Conservation (phyloP, 2,329 filamentous ascomycete genomes). For the Ilyonectria sp. region DNA sequence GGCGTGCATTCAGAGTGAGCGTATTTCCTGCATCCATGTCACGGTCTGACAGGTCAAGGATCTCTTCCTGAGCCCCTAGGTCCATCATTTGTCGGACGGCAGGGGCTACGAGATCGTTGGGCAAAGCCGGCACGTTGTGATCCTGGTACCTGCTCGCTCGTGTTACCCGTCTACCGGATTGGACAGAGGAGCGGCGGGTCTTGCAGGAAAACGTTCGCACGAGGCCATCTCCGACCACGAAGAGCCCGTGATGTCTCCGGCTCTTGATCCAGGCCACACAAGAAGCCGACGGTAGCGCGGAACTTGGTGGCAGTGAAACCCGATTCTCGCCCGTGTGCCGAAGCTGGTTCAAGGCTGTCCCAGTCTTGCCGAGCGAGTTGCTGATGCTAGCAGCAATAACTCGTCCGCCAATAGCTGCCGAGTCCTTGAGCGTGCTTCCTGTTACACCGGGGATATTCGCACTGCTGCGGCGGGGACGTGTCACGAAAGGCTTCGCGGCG, state of each 20-base stretch:
- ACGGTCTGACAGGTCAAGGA: constrained; percentile 67
- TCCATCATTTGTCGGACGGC: constrained; percentile 69
- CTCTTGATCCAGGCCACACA: constrained; percentile 78
- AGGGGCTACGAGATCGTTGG: constrained; percentile 72
- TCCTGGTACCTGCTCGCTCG: constrained; percentile 75
- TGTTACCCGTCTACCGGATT: constrained; percentile 66
- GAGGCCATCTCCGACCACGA: constrained; percentile 75
- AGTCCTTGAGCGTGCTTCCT: constrained; percentile 66
- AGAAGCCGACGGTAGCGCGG: constrained; percentile 67
- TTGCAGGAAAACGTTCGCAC: constrained; percentile 77
- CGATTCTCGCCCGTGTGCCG: constrained; percentile 84
- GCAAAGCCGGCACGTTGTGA: constrained; percentile 74
- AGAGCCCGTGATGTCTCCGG: constrained; percentile 74
- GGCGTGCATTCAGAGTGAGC: constrained; percentile 63
- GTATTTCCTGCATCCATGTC: constrained; percentile 70
- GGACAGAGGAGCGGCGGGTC: constrained; percentile 68
- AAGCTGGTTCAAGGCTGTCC: constrained; percentile 77
- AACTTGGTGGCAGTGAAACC: constrained; percentile 74
- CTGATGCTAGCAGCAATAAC: constrained; percentile 82
- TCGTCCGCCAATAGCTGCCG: constrained; percentile 79
- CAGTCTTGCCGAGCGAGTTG: constrained; percentile 82
- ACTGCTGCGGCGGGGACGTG: constrained; percentile 68
- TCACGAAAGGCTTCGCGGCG: constrained; percentile 74
- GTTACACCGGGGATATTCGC: constrained; percentile 53
- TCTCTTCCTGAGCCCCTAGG: constrained; percentile 67